phyloP scores from a whole-genome alignment of 192 early-diverging fungal genomes.

The Chytriomyces sp. region DNA sequence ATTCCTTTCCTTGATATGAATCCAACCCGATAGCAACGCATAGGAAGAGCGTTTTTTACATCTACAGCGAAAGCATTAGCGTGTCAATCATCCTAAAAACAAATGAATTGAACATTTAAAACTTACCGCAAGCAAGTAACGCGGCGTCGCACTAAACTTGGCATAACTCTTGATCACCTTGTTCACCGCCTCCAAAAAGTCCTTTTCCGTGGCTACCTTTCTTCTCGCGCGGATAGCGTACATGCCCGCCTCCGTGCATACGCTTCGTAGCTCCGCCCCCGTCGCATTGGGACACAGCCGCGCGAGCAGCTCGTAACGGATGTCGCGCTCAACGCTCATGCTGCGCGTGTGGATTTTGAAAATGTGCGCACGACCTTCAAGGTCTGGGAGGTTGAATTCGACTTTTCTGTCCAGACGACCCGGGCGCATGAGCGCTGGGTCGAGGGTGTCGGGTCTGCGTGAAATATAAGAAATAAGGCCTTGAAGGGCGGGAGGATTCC shows the following conservation, averaged over 20 bases:
- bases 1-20: too few relatives aligned
- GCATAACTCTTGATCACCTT: slow-evolving; percentile 99
- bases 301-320: slow-evolving; percentile 98
- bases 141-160: slow-evolving; percentile 93
- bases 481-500: background rate
- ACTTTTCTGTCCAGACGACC: slow-evolving; percentile 98
- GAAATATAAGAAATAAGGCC: slow-evolving; percentile 4
- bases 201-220: slow-evolving; percentile 99
- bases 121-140: slow-evolving; percentile 64
- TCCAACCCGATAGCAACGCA: too few relatives aligned
- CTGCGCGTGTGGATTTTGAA: slow-evolving; percentile 97
- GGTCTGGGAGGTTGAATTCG: slow-evolving; percentile 95
- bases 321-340: slow-evolving; percentile 99
- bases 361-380: slow-evolving; percentile 96
- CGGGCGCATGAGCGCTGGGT: slow-evolving; percentile 95
- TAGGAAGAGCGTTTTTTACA: too few relatives aligned
- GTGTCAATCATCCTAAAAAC: background rate
- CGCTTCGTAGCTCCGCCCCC: slow-evolving; percentile 95
- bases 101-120: too few relatives aligned
- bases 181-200: slow-evolving; percentile 98
- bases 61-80: background rate
- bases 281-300: slow-evolving; percentile 98
- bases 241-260: slow-evolving; percentile 99
- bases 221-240: slow-evolving; percentile 97
- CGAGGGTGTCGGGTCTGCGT: slow-evolving; percentile 89